Evolutionary conservation across 768 basidiomycete genomes (phyloP), one percentile per base, ranked within the genome.

Genomic region (Naganishia antarctica): DNA sequence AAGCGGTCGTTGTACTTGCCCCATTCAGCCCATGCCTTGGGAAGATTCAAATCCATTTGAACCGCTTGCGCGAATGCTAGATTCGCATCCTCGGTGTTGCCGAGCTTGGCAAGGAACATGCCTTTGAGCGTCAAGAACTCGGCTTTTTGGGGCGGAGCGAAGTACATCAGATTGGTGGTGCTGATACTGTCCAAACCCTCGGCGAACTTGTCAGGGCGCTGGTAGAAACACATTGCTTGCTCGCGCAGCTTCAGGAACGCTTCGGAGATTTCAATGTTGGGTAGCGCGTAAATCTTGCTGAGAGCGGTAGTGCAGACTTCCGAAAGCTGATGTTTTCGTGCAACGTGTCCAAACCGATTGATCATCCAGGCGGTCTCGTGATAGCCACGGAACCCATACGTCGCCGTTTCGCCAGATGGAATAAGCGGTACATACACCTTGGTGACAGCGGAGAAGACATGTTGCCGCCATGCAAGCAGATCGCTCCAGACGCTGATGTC

Each of bases 301-400:
- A 99, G 82, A 1, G 89, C 89, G 5, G 84, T 89, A 79, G 90
- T 91, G 80, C 96, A 98, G 43, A 96, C 96, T 50, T 99, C 96
- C 47, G 93, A 82, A 7, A 99, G 83, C 66, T 93, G 89, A 73
- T 99, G 96, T 78, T 98, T 94, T 64, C 96, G 84, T 23, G 96
- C 96, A 61, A 97, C 92, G 78, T 99, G 94, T 9, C 96, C 96
- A 73, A 99, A 98, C 16, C 96, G 87, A 76, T 99, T 99, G 81
- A 98, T 97, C 74, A 96, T 98, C 96, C 96, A 99, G 7, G 96
- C 96, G 0, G 92, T 98, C 80, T 99, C 96, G 74, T 99, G 96
- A 76, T 90, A 97, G 8, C 96, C 96, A 57, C 96, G 85, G 75
- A 91, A 98, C 7, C 92, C 94, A 72, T 86, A 89, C 1, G 72